phyloP scores from a whole-genome alignment of 225 moss, liverwort and hornwort species.

The Ulota crispa region DNA sequence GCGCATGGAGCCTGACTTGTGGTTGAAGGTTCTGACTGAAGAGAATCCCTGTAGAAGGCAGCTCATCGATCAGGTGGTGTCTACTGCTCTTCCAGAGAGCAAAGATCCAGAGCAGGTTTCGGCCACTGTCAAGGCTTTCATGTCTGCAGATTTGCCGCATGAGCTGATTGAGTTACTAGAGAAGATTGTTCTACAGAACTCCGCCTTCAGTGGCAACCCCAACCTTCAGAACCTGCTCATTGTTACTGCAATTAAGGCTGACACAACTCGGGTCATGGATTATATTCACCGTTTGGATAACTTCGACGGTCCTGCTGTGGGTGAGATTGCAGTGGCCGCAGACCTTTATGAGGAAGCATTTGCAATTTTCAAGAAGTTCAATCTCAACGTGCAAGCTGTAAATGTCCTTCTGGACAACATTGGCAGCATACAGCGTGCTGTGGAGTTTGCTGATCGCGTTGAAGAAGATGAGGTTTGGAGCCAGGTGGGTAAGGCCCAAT shows the following conservation, averaged over 20 bases:
- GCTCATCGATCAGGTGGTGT: conserved; percentile 98
- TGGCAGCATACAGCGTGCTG: conserved; percentile 82
- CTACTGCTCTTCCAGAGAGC: conserved; percentile 98
- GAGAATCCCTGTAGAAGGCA: conserved; percentile 91
- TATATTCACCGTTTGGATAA: conserved; percentile 96
- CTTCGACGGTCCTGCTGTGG: conserved; percentile 97
- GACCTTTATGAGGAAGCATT: conserved; percentile 97
- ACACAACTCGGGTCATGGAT: conserved; percentile 94
- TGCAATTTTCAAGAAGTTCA: conserved; percentile 98
- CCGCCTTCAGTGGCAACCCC: conserved; percentile 97
- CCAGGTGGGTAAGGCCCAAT: conserved; percentile 90
- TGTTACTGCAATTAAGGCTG: conserved; percentile 97
- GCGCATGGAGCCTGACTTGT: conserved; percentile 94
- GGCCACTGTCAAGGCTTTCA: conserved; percentile 98
- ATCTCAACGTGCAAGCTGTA: conserved; percentile 95
- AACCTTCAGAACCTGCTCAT: conserved; percentile 96
- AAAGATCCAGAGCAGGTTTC: conserved; percentile 98
- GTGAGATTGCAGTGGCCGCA: conserved; percentile 92
- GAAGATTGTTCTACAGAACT: conserved; percentile 97
- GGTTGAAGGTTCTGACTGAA: conserved; percentile 93
- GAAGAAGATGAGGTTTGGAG: conserved; percentile 99
- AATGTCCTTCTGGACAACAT: conserved; percentile 95
- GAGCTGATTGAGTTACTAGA: conserved; percentile 95
- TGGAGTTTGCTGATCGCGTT: conserved; percentile 95
- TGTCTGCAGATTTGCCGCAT: conserved; percentile 98